Conservation (phyloP, 1,284 basidiomycete species). For the Bjerkandera adusta region DNA sequence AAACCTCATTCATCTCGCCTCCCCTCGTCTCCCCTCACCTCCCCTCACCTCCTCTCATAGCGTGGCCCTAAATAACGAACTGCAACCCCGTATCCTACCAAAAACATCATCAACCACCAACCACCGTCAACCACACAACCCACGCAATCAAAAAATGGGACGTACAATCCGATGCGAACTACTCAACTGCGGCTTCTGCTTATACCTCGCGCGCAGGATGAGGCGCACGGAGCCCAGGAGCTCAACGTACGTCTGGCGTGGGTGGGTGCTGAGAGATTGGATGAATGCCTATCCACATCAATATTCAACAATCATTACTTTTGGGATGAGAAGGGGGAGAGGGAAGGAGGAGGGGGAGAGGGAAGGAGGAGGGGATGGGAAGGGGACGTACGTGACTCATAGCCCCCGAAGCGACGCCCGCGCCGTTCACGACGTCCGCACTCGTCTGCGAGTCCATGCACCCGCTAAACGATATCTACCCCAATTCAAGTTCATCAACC, state of each 20-base stretch:
- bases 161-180: conserved; percentile 70
- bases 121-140: background rate
- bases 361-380: background rate
- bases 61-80: conserved; percentile 32
- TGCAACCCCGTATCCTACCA: conserved; percentile 32
- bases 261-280: conserved; percentile 56
- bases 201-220: conserved; percentile 62
- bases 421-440: conserved; percentile 80
- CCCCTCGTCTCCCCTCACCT: too few relatives aligned
- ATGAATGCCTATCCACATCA: conserved; percentile 61
- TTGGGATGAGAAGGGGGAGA: background rate
- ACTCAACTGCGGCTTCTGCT: conserved; percentile 79
- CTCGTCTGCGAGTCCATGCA: conserved; percentile 94
- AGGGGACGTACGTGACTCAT: conserved; percentile 68
- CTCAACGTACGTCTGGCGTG: conserved; percentile 72
- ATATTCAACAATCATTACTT: background rate
- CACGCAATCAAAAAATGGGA: background rate
- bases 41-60: too few relatives aligned
- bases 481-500: too few relatives aligned
- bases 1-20: too few relatives aligned
- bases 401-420: conserved; percentile 82
- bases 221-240: conserved; percentile 64
- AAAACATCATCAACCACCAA: background rate
- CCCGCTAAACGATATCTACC: conserved; percentile 77
- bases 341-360: background rate